These are phyloP conservation scores for Prunus yedoensis DNA, from an alignment of 331 rosid genomes.

Conservation along the genomic window DNA sequence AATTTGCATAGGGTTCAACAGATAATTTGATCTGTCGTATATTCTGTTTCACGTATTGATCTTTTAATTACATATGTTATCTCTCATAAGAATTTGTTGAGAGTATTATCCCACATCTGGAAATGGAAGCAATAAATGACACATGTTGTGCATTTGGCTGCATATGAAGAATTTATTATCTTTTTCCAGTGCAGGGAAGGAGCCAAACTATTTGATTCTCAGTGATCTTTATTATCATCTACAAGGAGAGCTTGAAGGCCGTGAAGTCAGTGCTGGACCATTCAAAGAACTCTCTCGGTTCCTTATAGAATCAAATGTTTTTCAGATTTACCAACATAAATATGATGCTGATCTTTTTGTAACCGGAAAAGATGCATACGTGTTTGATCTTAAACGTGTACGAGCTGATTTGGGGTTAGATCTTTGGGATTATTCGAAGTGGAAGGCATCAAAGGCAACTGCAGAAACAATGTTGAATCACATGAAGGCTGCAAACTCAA, in stretches of 20 bases:
- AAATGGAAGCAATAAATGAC: neutral
- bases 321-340: conserved; percentile 52
- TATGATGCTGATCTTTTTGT: conserved; percentile 50
- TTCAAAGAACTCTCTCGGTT: conserved; percentile 73
- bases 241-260: conserved; percentile 96
- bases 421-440: conserved; percentile 71
- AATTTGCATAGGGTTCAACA: neutral
- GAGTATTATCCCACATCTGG: neutral
- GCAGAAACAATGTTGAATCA: conserved; percentile 65
- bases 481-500: conserved; percentile 67
- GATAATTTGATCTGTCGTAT: neutral
- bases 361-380: conserved; percentile 45
- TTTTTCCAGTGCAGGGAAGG: conserved; percentile 76
- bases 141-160: conserved; percentile 3
- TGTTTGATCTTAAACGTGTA: conserved; percentile 62
- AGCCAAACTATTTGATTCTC: conserved; percentile 65
- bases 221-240: conserved; percentile 89
- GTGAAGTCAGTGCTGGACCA: conserved; percentile 70
- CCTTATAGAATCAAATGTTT: conserved; percentile 55
- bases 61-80: neutral
- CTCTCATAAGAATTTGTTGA: neutral
- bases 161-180: conserved; percentile 7
- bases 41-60: neutral
- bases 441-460: conserved; percentile 67
- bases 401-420: conserved; percentile 73